A percentile compares a stretch with the other conserved stretches of the same genome.
These are phyloP conservation scores for Pichia eremophila DNA, from an alignment of 805 yeast genomes.

Conservation along the genomic window DNA sequence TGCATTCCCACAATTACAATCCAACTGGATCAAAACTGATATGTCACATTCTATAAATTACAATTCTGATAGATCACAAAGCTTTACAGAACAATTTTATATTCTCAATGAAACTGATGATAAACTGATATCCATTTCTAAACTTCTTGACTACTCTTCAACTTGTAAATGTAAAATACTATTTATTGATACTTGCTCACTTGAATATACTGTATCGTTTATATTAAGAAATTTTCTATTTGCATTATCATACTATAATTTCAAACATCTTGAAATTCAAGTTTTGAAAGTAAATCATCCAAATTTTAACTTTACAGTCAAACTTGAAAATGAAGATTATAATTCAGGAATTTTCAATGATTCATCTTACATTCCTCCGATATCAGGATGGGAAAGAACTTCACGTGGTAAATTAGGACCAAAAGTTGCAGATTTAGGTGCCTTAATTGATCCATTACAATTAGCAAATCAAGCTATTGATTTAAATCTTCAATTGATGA, in stretches of 20 bases:
- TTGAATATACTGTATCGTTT: constrained; percentile 13
- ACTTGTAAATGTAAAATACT: constrained; percentile 9
- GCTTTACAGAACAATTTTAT: constrained; percentile 11
- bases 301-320: constrained; percentile 21
- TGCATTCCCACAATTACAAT: constrained; percentile 58
- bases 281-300: constrained; percentile 27
- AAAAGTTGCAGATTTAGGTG: constrained; percentile 71
- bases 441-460: constrained; percentile 70
- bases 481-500: constrained; percentile 84
- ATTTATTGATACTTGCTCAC: constrained; percentile 21
- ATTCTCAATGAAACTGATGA: constrained; percentile 7
- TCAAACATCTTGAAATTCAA: constrained; percentile 27
- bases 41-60: background rate
- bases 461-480: constrained; percentile 90
- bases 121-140: constrained; percentile 6
- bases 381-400: constrained; percentile 89
- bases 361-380: constrained; percentile 8
- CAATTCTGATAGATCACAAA: background rate
- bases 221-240: constrained; percentile 19
- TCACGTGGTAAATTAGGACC: constrained; percentile 67
- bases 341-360: constrained; percentile 5
- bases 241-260: constrained; percentile 26
- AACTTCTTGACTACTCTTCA: constrained; percentile 5
- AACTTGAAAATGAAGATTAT: background rate
- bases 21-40: constrained; percentile 35